Percentiles rank a stretch among this genome's conserved stretches.
phyloP scores from a whole-genome alignment of 345 rosid species.

The Rhodomyrtus tomentosa region DNA sequence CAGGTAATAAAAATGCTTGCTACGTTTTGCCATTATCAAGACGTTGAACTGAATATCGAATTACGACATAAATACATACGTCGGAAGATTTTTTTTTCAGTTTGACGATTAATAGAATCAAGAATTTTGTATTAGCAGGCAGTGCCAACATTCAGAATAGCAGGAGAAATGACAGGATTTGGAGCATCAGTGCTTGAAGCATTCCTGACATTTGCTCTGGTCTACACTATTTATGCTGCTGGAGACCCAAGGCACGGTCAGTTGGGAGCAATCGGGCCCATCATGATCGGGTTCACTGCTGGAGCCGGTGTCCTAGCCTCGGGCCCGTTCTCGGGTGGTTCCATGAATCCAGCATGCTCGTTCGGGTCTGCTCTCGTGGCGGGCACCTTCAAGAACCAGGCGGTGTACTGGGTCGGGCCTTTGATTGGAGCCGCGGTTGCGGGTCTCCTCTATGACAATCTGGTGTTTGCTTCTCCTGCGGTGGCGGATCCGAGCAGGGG shows the following conservation, averaged over 20 bases:
- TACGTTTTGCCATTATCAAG: not conserved
- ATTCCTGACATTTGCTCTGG: constrained; percentile 53
- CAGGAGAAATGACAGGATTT: constrained; percentile 73
- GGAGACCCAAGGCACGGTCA: constrained; percentile 40
- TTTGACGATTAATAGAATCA: not conserved
- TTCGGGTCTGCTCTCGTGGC: constrained; percentile 66
- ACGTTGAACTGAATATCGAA: not conserved
- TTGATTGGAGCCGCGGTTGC: constrained; percentile 64
- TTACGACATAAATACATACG: not conserved
- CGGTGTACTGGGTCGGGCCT: constrained; percentile 92
- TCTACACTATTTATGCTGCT: constrained; percentile 58
- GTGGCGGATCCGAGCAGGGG: constrained; percentile 14
- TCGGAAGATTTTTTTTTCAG: not conserved
- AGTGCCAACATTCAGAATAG: constrained; percentile 22
- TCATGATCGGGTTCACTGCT: constrained; percentile 52
- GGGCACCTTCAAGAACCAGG: constrained; percentile 76
- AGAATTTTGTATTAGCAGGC: constrained; percentile 15
- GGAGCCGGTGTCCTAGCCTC: constrained; percentile 70
- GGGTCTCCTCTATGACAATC: constrained; percentile 59
- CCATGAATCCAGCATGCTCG: constrained; percentile 84
- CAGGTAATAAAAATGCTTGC: constrained; percentile 23
- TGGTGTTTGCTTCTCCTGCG: constrained; percentile 25
- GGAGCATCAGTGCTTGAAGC: constrained; percentile 86
- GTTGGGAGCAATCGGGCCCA: constrained; percentile 32
- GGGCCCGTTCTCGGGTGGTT: constrained; percentile 84